Evolutionary conservation across 208 protist species (phyloP), one percentile per base, ranked within the genome.

Genomic region (Trypanosomatidae sp.): DNA sequence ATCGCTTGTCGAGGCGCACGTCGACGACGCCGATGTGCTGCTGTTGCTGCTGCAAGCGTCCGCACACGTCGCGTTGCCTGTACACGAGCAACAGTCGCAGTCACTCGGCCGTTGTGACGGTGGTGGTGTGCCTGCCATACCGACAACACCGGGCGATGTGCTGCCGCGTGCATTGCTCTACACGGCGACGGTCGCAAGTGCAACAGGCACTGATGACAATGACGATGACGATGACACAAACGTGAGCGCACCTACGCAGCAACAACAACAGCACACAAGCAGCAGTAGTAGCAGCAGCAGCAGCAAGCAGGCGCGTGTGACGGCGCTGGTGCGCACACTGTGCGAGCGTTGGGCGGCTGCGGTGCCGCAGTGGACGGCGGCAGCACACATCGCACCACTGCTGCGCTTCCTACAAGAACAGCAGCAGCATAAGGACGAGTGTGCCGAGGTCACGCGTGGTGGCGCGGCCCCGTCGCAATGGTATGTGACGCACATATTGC

Each of bases 1-100:
- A 2, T 54, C 49, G 7, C 53, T 92, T n/a, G 35, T 88, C 21
- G 20, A 35, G 5, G 60, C 83, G 7, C 83, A 84, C 49, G 69
- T 48, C 1, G 39, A 51, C 6, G 48, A 61, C 28, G 67, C 60
- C 2, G 44, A 53, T 11, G 43, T 72, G 22, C 33, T 79, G 18
- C 27, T 72, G 4, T 27, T 72, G 18, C 28, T 84, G 6, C 18
- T 79, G 2, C 8, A 61, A 20, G 55, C 57, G 43, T 42, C 62
- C 3, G 45, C 63, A n/a, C 7, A 35, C 11, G 11, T 35, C 11
- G 30, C 30, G n/a, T 35, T 15, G 30, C 30, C 30, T 35, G 30
- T n/a, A 35, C 11, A 35, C n/a, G 30, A 35, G 30, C 30, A 35
- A 35, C 11, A 35, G n/a, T n/a, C n/a, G n/a, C n/a, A 35, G n/a